A percentile compares a stretch with the other conserved stretches of the same genome.
Evolutionary conservation across 495 filamentous ascomycete genomes (phyloP).

Genomic region (Penicillium angulare): DNA sequence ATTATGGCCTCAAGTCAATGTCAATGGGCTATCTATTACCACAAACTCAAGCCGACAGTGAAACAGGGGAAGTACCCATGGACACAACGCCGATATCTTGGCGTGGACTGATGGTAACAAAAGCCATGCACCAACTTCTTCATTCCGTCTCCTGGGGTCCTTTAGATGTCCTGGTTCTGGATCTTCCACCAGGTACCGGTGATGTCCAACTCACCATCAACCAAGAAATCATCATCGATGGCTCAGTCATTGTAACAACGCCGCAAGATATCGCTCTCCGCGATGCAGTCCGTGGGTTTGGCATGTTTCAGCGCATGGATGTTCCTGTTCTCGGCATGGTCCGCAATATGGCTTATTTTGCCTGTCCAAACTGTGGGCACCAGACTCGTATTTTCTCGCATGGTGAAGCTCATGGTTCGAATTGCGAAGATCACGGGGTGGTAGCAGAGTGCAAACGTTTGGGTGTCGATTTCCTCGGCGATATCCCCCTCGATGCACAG

Average conservation of each 20-base stretch:
- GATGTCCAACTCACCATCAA: slow-evolving; percentile 92
- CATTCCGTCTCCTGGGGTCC: slow-evolving; percentile 90
- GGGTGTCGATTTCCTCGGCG: slow-evolving; percentile 74
- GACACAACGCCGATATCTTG: slow-evolving; percentile 84
- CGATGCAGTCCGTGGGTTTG: slow-evolving; percentile 85
- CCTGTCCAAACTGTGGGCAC: slow-evolving; percentile 72
- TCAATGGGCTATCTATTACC: slow-evolving; percentile 92
- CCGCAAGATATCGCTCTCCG: slow-evolving; percentile 88
- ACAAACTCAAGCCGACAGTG: slow-evolving; percentile 25
- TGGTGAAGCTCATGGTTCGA: slow-evolving; percentile 32
- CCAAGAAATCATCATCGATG: slow-evolving; percentile 84
- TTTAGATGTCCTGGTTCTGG: slow-evolving; percentile 81
- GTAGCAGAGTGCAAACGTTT: slow-evolving; percentile 59
- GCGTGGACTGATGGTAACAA: slow-evolving; percentile 97
- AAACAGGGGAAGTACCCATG: slow-evolving; percentile 37
- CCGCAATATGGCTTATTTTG: slow-evolving; percentile 90
- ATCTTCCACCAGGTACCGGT: slow-evolving; percentile 91
- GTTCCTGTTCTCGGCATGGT: slow-evolving; percentile 86
- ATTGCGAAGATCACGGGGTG: slow-evolving; percentile 48
- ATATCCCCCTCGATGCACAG: slow-evolving; percentile 82
- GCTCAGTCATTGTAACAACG: slow-evolving; percentile 87
- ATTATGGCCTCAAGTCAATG: slow-evolving; percentile 96
- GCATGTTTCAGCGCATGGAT: slow-evolving; percentile 83
- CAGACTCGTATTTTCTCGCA: slow-evolving; percentile 75
- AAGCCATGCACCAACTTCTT: slow-evolving; percentile 91